Evolutionary conservation across 768 basidiomycete genomes (phyloP).

Genomic region (Lentinula sp.): DNA sequence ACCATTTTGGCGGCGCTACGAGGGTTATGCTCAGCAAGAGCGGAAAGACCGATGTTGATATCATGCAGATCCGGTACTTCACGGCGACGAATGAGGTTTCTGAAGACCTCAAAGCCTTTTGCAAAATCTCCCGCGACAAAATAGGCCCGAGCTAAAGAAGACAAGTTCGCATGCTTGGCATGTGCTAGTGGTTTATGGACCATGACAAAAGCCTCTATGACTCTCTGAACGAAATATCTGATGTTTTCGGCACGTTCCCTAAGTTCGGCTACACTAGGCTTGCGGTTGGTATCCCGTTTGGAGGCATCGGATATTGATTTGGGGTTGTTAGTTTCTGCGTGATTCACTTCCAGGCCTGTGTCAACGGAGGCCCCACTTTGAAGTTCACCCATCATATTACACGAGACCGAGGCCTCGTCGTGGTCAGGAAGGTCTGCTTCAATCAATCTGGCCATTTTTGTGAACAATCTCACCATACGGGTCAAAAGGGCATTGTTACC

Average conservation of each 20-base stretch:
- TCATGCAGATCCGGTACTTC: conserved; percentile 60
- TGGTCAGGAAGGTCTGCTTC: conserved; percentile 8
- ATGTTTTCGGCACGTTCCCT: not conserved
- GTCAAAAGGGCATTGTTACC: conserved; percentile 39
- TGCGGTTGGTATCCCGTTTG: not conserved
- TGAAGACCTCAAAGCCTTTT: conserved; percentile 43
- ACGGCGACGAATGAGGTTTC: conserved; percentile 35
- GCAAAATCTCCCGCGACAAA: conserved; percentile 46
- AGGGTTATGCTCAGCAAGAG: conserved; percentile 44
- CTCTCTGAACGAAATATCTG: not conserved
- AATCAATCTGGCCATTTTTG: conserved; percentile 18
- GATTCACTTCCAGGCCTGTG: not conserved
- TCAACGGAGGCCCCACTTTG: not conserved
- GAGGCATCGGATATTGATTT: not conserved
- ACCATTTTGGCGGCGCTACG: conserved; percentile 39
- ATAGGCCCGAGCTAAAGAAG: conserved; percentile 55
- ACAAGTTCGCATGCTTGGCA: conserved; percentile 46
- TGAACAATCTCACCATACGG: conserved; percentile 45
- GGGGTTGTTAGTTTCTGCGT: not conserved
- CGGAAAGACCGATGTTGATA: conserved; percentile 55
- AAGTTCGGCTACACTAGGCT: not conserved
- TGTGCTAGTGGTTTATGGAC: conserved; percentile 38
- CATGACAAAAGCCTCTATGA: conserved; percentile 29
- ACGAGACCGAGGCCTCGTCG: not conserved
- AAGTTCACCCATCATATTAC: not conserved